Conservation (phyloP, 345 rosid genomes). For the Corymbia maculata region DNA sequence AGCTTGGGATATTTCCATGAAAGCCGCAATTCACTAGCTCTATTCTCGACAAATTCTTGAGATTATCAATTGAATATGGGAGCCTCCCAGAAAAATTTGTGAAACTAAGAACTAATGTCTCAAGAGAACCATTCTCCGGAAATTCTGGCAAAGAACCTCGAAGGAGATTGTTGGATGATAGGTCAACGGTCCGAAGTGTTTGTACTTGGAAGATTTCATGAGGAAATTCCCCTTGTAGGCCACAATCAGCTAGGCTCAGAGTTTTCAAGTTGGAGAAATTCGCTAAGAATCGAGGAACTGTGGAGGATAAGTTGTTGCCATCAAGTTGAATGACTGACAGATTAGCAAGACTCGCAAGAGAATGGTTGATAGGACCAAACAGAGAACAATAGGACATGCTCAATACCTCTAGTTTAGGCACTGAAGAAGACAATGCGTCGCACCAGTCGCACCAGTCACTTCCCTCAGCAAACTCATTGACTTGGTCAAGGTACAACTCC, state of each 20-base stretch:
- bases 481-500: constrained; percentile 7
- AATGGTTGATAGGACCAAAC: constrained; percentile 16
- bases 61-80: constrained; percentile 21
- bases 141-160: constrained; percentile 8
- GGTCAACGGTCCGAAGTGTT: constrained; percentile 16
- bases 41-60: constrained; percentile 1
- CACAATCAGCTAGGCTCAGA: constrained; percentile 2
- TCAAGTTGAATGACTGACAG: constrained; percentile 8
- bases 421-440: constrained; percentile 8
- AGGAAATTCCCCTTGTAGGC: constrained; percentile 17
- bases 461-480: constrained; percentile 2
- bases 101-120: background rate
- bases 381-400: constrained; percentile 21
- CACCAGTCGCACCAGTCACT: constrained; percentile 33
- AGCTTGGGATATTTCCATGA: constrained; percentile 11
- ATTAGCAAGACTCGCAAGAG: background rate
- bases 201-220: constrained; percentile 3
- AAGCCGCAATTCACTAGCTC: constrained; percentile 2
- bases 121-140: constrained; percentile 5
- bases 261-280: constrained; percentile 6
- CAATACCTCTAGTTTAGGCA: constrained; percentile 8
- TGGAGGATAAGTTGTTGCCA: constrained; percentile 4
- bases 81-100: constrained; percentile 16
- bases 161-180: constrained; percentile 4
- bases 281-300: constrained; percentile 15